Evolutionary conservation across 257 asterid genomes (phyloP).

Genomic region (Cruciata laevipes): DNA sequence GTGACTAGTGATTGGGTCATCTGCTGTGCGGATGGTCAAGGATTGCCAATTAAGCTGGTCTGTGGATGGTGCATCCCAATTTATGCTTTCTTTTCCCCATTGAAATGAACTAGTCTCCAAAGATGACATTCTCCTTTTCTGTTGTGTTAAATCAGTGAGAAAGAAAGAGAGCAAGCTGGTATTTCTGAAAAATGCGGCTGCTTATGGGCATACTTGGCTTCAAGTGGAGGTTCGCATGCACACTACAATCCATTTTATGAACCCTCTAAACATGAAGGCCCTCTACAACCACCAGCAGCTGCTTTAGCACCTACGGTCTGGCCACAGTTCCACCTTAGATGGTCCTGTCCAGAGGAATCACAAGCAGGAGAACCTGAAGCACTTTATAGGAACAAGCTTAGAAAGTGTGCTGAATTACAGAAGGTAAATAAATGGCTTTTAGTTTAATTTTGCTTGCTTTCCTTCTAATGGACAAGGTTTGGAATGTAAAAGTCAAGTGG

Average conservation of each 20-base stretch:
- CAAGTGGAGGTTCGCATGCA: slow-evolving; percentile 63
- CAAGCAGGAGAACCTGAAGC: slow-evolving; percentile 90
- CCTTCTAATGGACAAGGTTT: neutral
- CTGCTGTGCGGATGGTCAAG: neutral
- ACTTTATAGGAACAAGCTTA: slow-evolving; percentile 67
- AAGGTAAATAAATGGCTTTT: slow-evolving; percentile 37
- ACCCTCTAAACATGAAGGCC: slow-evolving; percentile 56
- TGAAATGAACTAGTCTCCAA: neutral
- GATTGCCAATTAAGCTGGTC: neutral
- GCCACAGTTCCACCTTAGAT: slow-evolving; percentile 99
- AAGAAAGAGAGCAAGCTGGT: slow-evolving; percentile 90
- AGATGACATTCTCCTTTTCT: neutral
- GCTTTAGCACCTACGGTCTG: slow-evolving; percentile 96
- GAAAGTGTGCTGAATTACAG: slow-evolving; percentile 54
- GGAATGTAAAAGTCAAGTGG: neutral
- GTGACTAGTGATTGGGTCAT: neutral
- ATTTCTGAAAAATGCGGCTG: slow-evolving; percentile 76
- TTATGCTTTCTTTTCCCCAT: neutral
- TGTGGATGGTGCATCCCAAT: neutral
- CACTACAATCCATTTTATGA: slow-evolving; percentile 85
- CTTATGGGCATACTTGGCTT: slow-evolving; percentile 76
- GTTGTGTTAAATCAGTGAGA: slow-evolving; percentile 50
- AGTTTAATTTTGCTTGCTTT: neutral
- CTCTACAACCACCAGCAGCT: slow-evolving; percentile 93
- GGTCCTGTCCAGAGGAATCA: slow-evolving; percentile 90